Evolutionary conservation across 2,329 filamentous ascomycete genomes (phyloP).

Genomic region (Colletotrichum tofieldiae): DNA sequence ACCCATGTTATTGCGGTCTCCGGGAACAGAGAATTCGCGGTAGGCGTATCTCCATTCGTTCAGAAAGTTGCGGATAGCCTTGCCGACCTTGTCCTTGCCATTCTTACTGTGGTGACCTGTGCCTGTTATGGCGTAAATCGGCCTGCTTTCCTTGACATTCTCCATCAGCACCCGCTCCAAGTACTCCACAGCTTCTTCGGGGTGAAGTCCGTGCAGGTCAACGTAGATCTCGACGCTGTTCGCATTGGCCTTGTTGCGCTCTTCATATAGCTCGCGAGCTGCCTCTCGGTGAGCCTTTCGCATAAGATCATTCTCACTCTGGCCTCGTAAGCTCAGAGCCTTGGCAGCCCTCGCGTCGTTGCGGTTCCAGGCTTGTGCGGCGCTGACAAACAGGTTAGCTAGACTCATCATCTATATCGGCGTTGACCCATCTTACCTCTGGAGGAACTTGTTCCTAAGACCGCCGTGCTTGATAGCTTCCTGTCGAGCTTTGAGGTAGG

Average conservation of each 20-base stretch:
- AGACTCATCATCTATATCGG: background rate
- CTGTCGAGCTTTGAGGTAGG: conserved; percentile 93
- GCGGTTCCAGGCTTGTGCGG: conserved; percentile 97
- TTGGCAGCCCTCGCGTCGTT: conserved; percentile 97
- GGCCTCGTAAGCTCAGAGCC: conserved; percentile 91
- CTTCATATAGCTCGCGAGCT: conserved; percentile 91
- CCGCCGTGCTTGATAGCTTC: conserved; percentile 98
- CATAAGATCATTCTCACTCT: conserved; percentile 98
- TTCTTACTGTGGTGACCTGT: conserved; percentile 99
- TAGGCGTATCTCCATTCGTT: conserved; percentile 98
- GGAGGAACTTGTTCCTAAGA: conserved; percentile 95
- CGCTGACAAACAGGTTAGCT: conserved; percentile 66
- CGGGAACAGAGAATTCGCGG: conserved; percentile 95
- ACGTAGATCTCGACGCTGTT: conserved; percentile 85
- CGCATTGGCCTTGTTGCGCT: conserved; percentile 82
- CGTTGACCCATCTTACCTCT: conserved; percentile 76
- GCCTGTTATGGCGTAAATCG: conserved; percentile 96
- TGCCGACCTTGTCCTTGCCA: conserved; percentile 98
- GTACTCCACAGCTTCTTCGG: conserved; percentile 96
- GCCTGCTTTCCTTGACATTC: conserved; percentile 79
- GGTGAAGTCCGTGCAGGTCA: conserved; percentile 97
- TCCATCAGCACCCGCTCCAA: conserved; percentile 90
- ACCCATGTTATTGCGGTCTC: conserved; percentile 87
- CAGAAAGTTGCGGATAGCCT: conserved; percentile 90
- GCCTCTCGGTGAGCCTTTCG: conserved; percentile 96